These are phyloP conservation scores for Peniophora sp. DNA, from an alignment of 1,284 basidiomycete genomes.

Conservation along the genomic window DNA sequence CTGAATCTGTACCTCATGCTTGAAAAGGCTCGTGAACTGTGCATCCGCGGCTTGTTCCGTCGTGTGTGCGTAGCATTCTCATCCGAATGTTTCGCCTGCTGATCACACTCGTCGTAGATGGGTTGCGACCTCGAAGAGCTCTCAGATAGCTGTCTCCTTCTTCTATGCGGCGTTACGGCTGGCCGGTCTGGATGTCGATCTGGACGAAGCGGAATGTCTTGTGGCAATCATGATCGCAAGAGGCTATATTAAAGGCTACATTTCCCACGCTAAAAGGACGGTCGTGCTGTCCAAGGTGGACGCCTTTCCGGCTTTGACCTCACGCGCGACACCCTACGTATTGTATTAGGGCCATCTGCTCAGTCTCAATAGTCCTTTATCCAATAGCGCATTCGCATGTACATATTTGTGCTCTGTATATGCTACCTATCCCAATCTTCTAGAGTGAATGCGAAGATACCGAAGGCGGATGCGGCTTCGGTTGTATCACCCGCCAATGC, in stretches of 20 bases:
- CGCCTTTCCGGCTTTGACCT: constrained; percentile 71
- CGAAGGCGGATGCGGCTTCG: constrained; percentile 57
- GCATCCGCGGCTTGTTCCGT: constrained; percentile 79
- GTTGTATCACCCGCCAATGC: constrained; percentile 45
- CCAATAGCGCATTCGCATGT: neutral
- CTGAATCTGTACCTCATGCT: constrained; percentile 81
- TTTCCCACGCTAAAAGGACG: constrained; percentile 91
- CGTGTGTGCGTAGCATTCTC: constrained; percentile 54
- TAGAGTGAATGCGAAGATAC: constrained; percentile 66
- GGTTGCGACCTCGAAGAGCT: constrained; percentile 63
- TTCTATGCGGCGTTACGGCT: constrained; percentile 68
- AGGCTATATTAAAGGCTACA: constrained; percentile 90
- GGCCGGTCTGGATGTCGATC: constrained; percentile 50
- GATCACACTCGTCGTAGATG: constrained; percentile 44
- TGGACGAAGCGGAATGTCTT: constrained; percentile 89
- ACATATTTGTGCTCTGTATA: neutral
- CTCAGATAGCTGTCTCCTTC: constrained; percentile 70
- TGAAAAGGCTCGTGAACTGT: constrained; percentile 84
- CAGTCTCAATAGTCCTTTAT: neutral
- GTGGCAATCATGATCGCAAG: constrained; percentile 93
- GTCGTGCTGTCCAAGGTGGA: constrained; percentile 81
- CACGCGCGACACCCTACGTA: constrained; percentile 49
- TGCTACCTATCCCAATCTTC: constrained; percentile 68
- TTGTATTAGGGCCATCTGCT: constrained; percentile 14
- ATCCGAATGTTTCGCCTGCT: constrained; percentile 1